Evolutionary conservation across 306 rosid genomes (phyloP).

Genomic region (Vigna trinervia): DNA sequence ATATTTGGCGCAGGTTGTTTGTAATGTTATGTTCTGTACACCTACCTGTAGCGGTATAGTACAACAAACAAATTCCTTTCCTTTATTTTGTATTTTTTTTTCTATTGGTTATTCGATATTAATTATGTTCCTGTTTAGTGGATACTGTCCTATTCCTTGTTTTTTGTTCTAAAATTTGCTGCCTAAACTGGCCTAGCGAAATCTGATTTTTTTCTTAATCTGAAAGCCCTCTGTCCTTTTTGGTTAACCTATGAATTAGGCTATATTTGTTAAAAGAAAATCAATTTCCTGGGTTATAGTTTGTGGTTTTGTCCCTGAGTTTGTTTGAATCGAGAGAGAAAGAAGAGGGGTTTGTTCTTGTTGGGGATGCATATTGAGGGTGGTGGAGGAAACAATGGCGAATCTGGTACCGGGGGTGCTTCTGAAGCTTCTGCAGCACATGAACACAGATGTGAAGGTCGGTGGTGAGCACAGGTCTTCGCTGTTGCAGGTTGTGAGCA

Average conservation of each 20-base stretch:
- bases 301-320: neutral
- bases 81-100: neutral
- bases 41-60: neutral
- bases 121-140: constrained; percentile 26
- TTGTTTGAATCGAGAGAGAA: constrained; percentile 17
- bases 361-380: constrained; percentile 59
- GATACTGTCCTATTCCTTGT: constrained; percentile 39
- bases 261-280: constrained; percentile 40
- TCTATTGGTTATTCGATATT: neutral
- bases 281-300: constrained; percentile 14
- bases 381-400: constrained; percentile 64
- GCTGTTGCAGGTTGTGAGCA: constrained; percentile 89
- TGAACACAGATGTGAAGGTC: constrained; percentile 92
- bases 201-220: constrained; percentile 45
- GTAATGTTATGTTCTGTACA: neutral
- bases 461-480: constrained; percentile 96
- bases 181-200: constrained; percentile 20
- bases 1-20: neutral
- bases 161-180: constrained; percentile 30
- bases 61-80: neutral
- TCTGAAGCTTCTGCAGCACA: constrained; percentile 89
- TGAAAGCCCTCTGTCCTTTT: constrained; percentile 37
- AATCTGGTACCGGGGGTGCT: constrained; percentile 98
- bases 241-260: constrained; percentile 41
- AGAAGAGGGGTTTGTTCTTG: constrained; percentile 4